phyloP scores from a whole-genome alignment of 768 basidiomycete genomes.

The Trametes meyenii region DNA sequence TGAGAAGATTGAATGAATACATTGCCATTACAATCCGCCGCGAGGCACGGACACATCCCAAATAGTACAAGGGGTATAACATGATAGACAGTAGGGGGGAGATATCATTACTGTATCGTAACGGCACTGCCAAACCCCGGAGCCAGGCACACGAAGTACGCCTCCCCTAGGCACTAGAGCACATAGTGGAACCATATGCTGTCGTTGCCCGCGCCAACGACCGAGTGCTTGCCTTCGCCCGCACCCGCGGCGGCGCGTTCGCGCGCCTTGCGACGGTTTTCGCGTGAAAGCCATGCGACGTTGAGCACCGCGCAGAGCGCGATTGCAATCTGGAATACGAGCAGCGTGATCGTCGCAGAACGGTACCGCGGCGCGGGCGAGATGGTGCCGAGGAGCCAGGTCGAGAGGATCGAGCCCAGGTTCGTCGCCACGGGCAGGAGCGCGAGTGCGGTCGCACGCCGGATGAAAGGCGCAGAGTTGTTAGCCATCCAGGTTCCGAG shows the following conservation, averaged over 20 bases:
- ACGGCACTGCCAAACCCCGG: too few species aligned
- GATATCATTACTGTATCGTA: not conserved
- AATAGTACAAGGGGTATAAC: not conserved
- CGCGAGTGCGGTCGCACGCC: constrained; percentile 61
- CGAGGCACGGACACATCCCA: not conserved
- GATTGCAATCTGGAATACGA: constrained; percentile 43
- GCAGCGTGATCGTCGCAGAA: constrained; percentile 44
- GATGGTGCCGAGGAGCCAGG: constrained; percentile 58
- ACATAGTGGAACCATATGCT: constrained; percentile 20
- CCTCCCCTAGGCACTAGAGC: not conserved
- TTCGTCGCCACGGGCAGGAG: constrained; percentile 61
- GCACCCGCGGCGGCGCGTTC: not conserved
- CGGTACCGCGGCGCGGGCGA: constrained; percentile 53
- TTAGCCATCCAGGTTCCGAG: constrained; percentile 64
- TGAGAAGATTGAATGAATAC: too few species aligned
- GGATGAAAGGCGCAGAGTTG: constrained; percentile 57
- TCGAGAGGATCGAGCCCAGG: constrained; percentile 60
- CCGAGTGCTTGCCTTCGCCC: not conserved
- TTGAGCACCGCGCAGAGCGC: constrained; percentile 2
- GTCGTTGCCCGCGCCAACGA: not conserved
- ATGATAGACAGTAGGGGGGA: not conserved
- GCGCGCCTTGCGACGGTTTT: constrained; percentile 9
- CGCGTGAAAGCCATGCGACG: not conserved
- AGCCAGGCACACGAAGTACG: too few species aligned
- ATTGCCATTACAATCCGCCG: not conserved